Evolutionary conservation across 2,329 filamentous ascomycete species (phyloP), one percentile per base, ranked within the genome.

Genomic region (Phialophora chinensis): DNA sequence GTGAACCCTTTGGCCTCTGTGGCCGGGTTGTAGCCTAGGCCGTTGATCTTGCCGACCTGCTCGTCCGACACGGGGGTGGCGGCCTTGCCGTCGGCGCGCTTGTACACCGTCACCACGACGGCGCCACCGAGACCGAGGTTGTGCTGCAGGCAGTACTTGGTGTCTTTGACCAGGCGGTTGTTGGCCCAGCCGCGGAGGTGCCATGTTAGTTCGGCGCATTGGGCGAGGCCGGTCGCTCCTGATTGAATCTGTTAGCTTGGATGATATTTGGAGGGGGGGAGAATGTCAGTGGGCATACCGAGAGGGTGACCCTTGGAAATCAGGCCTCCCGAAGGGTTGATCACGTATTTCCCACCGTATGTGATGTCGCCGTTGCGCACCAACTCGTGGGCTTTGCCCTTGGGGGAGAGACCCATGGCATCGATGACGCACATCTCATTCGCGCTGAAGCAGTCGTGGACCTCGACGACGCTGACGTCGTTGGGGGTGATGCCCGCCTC

Each of bases 241-340:
- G 20, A 58, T 47, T 2, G 53, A 49, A n/a, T 14, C 35, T 50
- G 63, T 71, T 35, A 69, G 63, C 49, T 31, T 59, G 17, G 3
- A 44, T 5, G 31, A 50, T 23, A 6, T 20, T 10, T n/a, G 38
- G 38, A 20, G 5, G n/a, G 47, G 12, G 53, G 47, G 31, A 17
- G 57, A 31, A 10, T 14, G 47, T n/a, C 25, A 60, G 17, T 7
- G 52, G 38, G 33, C 68, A 53, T 67, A 53, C 94, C 94, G 3
- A 98, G 88, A 0, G 95, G 94, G 78, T 98, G 94, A 49, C 94
- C 95, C 83, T 98, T 98, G 69, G 91, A 95, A 75, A 98, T 98
- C 64, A 98, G 86, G 1, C 95, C 95, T 52, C 94, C 95, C 0
- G 92, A 96, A 1, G 94, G 94, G 80, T 98, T 98, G 78, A 98